Base-by-base conservation (phyloP, 148 eudicot species). In the Silene latifolia region DNA sequence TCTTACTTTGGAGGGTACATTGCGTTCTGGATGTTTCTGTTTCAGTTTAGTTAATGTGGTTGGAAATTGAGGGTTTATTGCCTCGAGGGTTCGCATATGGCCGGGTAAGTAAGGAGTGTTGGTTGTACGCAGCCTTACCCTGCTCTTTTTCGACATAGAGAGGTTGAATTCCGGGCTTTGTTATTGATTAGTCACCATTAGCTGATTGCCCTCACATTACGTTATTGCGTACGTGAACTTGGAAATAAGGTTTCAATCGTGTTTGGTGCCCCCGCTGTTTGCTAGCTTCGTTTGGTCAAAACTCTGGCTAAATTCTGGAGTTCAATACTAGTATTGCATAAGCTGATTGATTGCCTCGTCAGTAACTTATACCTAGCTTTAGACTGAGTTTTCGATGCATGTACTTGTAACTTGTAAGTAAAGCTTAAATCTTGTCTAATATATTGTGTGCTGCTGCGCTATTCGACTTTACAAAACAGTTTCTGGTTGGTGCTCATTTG, bases 131-230 rank as follows among this genome's bases (percentile, higher is more conserved):
- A 39, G 8, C 8, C 44, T 51, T 51, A 51, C 56, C 56, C 56
- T 12, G 17, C 4, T 51, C 54, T 14, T 7, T 12, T 13, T 48
- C 54, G 4, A 48, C 15, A 48, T 10, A 10, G 8, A 48, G 4
- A 14, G 17, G 54, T 48, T 48, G 54, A 46, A 19, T 8, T 32
- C 69, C 62, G 57, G 56, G 72, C 23, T 46, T 56, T 57, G 23
- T 47, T 71, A 19, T 20, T 76, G 79, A 48, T 82, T 69, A 74
- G 21, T 10, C 11, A 64, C 39, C 59, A 20, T 27, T 72, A 74
- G 25, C 48, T 74, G 78, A 21, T 78, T 78, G 47, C 63, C 62
- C 44, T 73, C 24, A 24, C 18, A 24, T 42, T 53, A 20, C 42
- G 54, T 21, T 69, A 44, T 19, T n/a, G 71, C 47, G 71, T n/a